phyloP scores from a whole-genome alignment of 768 basidiomycete genomes.

The Tulasnella sp. region DNA sequence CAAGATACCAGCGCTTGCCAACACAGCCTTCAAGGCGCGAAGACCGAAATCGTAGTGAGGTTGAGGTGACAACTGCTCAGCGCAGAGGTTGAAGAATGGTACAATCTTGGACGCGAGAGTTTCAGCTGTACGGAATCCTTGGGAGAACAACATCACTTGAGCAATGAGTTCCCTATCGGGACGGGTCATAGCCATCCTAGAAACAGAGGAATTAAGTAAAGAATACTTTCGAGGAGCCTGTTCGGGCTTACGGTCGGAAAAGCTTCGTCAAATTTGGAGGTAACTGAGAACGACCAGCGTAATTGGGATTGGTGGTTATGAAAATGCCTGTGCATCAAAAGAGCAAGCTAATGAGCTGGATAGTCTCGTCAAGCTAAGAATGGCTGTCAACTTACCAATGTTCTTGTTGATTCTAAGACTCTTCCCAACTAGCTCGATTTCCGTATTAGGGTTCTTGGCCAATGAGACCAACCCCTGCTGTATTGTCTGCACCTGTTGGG shows the following conservation, averaged over 20 bases:
- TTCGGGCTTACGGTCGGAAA: conserved; percentile 79
- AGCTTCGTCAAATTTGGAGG: conserved; percentile 84
- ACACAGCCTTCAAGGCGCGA: conserved; percentile 90
- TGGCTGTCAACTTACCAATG: conserved; percentile 46
- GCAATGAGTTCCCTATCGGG: conserved; percentile 98
- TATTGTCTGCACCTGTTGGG: conserved; percentile 97
- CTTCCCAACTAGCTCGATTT: conserved; percentile 94
- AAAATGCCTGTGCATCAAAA: conserved; percentile 56
- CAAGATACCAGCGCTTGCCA: conserved; percentile 92
- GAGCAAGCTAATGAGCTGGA: not conserved
- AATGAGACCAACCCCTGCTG: conserved; percentile 85
- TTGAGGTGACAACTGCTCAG: conserved; percentile 91
- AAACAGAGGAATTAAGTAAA: conserved; percentile 16
- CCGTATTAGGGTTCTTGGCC: conserved; percentile 69
- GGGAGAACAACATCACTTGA: conserved; percentile 98
- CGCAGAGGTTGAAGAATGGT: conserved; percentile 97
- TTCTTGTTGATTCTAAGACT: conserved; percentile 85
- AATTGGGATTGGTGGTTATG: conserved; percentile 98
- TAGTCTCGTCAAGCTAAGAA: not conserved
- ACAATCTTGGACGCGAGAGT: conserved; percentile 96
- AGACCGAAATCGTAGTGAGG: conserved; percentile 99
- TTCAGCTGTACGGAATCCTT: conserved; percentile 97
- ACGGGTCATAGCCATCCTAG: conserved; percentile 96
- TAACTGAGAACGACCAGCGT: conserved; percentile 88
- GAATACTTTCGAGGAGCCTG: no score